Percentiles rank a stretch among this genome's conserved stretches.
Evolutionary conservation across 116 monocot genomes (phyloP).

Genomic region (Posidonia oceanica): DNA sequence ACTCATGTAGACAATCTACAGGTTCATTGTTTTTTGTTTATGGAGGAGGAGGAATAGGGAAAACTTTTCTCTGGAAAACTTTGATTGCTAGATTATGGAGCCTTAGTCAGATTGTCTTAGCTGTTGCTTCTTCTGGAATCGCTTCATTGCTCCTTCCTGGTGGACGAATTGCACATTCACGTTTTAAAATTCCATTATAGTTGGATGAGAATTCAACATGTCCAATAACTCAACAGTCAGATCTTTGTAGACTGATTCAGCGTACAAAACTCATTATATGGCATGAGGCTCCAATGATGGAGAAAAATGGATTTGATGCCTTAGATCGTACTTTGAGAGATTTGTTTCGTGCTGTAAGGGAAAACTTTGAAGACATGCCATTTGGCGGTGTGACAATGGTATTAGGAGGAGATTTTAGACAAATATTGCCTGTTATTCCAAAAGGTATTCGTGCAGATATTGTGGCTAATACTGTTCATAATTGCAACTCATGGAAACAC

Average conservation of each 20-base stretch:
- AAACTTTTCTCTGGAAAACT: no score
- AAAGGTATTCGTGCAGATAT: neutral
- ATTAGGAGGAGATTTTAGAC: neutral
- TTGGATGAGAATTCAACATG: no score
- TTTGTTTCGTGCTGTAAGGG: neutral
- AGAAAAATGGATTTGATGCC: neutral
- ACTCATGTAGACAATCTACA: no score
- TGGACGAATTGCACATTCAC: no score
- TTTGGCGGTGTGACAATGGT: neutral
- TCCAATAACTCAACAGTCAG: no score
- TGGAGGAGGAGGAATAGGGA: no score
- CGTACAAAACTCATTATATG: neutral
- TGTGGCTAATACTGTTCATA: neutral
- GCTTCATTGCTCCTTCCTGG: no score
- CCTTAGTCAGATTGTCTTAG: no score
- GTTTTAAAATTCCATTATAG: no score
- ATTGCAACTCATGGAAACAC: neutral
- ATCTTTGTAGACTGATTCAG: neutral
- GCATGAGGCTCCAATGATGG: neutral
- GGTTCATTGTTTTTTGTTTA: no score
- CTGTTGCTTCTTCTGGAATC: no score
- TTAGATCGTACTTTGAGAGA: neutral
- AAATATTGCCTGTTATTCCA: neutral
- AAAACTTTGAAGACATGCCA: neutral
- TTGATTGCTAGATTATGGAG: no score